Evolutionary conservation across 2,329 filamentous ascomycete genomes (phyloP).

Genomic region (Fusarium pseudonygamai): DNA sequence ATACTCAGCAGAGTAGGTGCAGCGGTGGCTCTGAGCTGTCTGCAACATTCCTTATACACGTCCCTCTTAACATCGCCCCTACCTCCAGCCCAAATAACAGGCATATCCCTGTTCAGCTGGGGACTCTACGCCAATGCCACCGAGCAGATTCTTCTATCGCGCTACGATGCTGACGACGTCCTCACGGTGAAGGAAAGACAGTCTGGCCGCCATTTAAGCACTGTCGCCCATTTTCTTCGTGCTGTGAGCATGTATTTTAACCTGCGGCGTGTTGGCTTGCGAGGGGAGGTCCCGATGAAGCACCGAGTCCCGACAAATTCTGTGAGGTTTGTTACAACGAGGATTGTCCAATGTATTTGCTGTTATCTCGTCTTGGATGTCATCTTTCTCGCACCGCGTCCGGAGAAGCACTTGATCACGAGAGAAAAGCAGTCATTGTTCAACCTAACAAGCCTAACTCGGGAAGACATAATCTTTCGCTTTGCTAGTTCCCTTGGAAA

Average conservation of each 20-base stretch:
- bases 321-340: not conserved
- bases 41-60: not conserved
- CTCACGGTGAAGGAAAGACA: accelerated
- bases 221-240: not conserved
- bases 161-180: not conserved
- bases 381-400: not conserved
- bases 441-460: accelerated
- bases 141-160: not conserved
- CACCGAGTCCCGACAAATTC: accelerated
- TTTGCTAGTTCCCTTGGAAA: not conserved
- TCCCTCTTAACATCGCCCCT: not conserved
- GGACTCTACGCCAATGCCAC: not conserved
- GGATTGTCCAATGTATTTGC: not conserved
- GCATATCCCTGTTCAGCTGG: not conserved
- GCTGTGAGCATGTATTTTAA: not conserved
- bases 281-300: not conserved
- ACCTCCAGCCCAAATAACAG: not conserved
- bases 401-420: not conserved
- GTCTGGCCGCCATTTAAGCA: accelerated
- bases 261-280: not conserved
- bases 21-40: not conserved
- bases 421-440: not conserved
- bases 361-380: not conserved
- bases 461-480: not conserved
- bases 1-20: not conserved